Evolutionary conservation across 2,329 filamentous ascomycete genomes (phyloP), one percentile per base, ranked within the genome.

Genomic region (Ascochyta rabiei): DNA sequence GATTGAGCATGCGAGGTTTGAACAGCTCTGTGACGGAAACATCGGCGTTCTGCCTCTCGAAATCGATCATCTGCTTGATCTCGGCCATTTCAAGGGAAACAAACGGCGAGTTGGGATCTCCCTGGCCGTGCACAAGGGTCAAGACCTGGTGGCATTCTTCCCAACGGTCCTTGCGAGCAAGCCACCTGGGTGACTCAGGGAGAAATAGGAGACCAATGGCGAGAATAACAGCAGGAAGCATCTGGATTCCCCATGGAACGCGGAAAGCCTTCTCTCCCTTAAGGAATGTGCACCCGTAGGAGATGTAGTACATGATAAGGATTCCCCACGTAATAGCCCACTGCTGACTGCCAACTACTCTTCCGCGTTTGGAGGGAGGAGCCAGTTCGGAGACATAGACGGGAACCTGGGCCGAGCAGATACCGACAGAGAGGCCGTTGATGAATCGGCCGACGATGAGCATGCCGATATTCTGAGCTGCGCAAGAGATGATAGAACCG

Each of bases 21-120:
- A 95, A 83, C 0, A 95, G 82, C 68, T 93, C 89, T 2, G 86
- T 62, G 69, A 89, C 91, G 8, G 84, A 85, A 18, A 90, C 87
- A 60, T 91, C 82, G 13, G 85, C 78, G 69, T 90, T 89, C 23
- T 81, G 77, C 16, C 85, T 82, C 74, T 95, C 90, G 59, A 93
- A 89, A 45, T 90, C 87, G 64, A 88, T 84, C 73, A 86, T 87
- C 34, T 88, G 84, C 60, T 85, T 83, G 69, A 95, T 93, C 61
- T 93, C 89, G 18, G 85, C 77, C 70, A 89, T 77, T 71, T 95
- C 90, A 26, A 79, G 82, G 9, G 75, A 75, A 9, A 93, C 90
- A 61, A 89, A 88, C 0, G 85, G 83, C 35, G 83, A 83, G 64
- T 86, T 80, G 1, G 78, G 75, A 58, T 92, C 83, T 1, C 89